phyloP scores from a whole-genome alignment of 306 rosid genomes.

The Datisca glomerata region DNA sequence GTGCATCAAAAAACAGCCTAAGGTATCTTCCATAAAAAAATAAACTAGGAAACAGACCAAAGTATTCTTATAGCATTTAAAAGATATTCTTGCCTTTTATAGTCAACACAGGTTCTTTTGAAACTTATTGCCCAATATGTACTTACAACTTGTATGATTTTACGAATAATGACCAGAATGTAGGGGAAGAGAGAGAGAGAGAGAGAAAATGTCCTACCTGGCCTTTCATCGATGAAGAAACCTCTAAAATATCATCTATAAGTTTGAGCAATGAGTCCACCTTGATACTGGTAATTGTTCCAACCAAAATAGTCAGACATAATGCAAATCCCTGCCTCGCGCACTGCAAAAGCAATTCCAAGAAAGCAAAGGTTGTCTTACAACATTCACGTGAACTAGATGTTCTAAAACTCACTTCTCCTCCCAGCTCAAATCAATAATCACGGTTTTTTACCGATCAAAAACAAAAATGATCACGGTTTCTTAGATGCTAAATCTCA shows the following conservation, averaged over 20 bases:
- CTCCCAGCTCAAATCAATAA: neutral
- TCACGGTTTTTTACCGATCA: no score
- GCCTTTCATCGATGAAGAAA: no score
- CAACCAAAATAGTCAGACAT: slow-evolving; percentile 48
- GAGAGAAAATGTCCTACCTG: no score
- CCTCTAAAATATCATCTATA: slow-evolving; percentile 61
- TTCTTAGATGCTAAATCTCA: no score
- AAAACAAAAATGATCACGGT: no score
- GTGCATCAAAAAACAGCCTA: slow-evolving; percentile 13
- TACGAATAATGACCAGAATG: no score
- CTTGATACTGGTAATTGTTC: slow-evolving; percentile 33
- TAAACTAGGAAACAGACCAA: slow-evolving; percentile 6
- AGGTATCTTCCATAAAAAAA: neutral
- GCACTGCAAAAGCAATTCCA: slow-evolving; percentile 52
- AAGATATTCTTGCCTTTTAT: slow-evolving; percentile 88
- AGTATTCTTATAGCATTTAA: slow-evolving; percentile 3
- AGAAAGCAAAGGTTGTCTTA: neutral
- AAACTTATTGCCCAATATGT: no score
- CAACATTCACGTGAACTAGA: no score
- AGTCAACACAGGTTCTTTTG: no score
- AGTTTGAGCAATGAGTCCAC: slow-evolving; percentile 77
- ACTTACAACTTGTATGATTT: no score
- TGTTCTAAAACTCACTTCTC: neutral
- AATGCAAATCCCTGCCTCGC: slow-evolving; percentile 91
- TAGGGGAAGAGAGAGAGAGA: no score